Evolutionary conservation across 345 rosid species (phyloP).

Genomic region (Ceriops zippeliana): DNA sequence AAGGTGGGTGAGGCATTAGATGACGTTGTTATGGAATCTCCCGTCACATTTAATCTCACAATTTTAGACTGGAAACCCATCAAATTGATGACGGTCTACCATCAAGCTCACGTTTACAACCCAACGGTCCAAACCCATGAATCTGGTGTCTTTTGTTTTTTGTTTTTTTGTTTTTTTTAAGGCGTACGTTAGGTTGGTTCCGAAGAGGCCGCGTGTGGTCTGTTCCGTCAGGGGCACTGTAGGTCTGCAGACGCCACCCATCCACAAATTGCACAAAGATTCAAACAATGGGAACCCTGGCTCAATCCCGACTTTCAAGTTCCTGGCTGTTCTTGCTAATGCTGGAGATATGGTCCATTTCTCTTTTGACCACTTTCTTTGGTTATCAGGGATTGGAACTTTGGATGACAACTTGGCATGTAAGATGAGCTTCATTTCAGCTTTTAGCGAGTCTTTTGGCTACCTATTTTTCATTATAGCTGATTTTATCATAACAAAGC

Average conservation of each 20-base stretch:
- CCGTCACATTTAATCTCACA: too few relatives aligned
- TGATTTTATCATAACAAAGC: conserved; percentile 53
- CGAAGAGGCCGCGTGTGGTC: too few relatives aligned
- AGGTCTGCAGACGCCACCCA: conserved; percentile 32
- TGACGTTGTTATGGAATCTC: too few relatives aligned
- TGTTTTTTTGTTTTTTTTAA: too few relatives aligned
- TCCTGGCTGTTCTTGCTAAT: conserved; percentile 67
- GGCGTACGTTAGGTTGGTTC: too few relatives aligned
- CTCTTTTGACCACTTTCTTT: conserved; percentile 89
- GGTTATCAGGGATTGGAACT: conserved; percentile 86
- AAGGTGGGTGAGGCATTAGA: too few relatives aligned
- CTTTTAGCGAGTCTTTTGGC: conserved; percentile 48
- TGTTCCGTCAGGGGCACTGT: too few relatives aligned
- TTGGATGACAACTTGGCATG: conserved; percentile 58
- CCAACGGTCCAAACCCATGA: too few relatives aligned
- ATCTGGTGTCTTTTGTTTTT: too few relatives aligned
- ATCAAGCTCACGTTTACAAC: too few relatives aligned
- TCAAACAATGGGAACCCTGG: conserved; percentile 93
- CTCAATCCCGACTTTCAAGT: conserved; percentile 38
- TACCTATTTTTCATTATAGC: conserved; percentile 63
- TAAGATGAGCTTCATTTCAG: conserved; percentile 89
- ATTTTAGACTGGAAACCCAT: too few relatives aligned
- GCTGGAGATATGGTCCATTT: conserved; percentile 96
- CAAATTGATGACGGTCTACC: too few relatives aligned
- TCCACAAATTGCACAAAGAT: conserved; percentile 52